Evolutionary conservation across 352 stramenopile species (phyloP).

Genomic region (Vaucheria bursata): DNA sequence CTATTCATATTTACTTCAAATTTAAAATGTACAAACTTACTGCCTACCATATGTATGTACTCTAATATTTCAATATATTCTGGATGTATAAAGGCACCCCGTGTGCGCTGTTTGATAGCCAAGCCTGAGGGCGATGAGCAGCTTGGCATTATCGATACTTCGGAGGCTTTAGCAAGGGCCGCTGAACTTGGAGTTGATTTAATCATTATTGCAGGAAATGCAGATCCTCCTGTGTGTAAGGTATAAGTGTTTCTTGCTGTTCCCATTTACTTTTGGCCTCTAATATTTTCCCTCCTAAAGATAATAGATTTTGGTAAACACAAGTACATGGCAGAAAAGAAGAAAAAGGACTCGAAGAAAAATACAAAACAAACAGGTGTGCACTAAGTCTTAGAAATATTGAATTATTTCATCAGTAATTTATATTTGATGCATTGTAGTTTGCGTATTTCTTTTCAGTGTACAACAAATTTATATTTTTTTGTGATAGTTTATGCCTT

Average conservation of each 20-base stretch:
- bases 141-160: slow-evolving; percentile 60
- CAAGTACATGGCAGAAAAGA: slow-evolving; percentile 64
- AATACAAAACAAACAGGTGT: slow-evolving; percentile 61
- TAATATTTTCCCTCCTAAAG: slow-evolving; percentile 23
- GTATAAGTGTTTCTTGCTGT: too few species aligned
- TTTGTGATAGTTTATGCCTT: neutral
- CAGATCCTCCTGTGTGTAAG: slow-evolving; percentile 62
- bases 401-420: neutral
- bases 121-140: slow-evolving; percentile 58
- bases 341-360: slow-evolving; percentile 67
- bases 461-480: neutral
- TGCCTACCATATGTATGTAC: too few species aligned
- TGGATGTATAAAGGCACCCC: neutral
- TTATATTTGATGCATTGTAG: neutral
- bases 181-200: slow-evolving; percentile 59
- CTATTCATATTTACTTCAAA: too few species aligned
- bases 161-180: slow-evolving; percentile 60
- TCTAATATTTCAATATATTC: too few species aligned
- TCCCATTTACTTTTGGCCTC: too few species aligned
- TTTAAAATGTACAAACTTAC: too few species aligned
- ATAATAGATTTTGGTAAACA: slow-evolving; percentile 70
- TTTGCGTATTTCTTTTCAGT: neutral
- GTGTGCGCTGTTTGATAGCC: slow-evolving; percentile 53
- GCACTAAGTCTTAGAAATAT: slow-evolving; percentile 2
- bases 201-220: slow-evolving; percentile 61